Evolutionary conservation across 2,329 filamentous ascomycete genomes (phyloP), one percentile per base, ranked within the genome.

Genomic region (Hirsutella thompsonii): DNA sequence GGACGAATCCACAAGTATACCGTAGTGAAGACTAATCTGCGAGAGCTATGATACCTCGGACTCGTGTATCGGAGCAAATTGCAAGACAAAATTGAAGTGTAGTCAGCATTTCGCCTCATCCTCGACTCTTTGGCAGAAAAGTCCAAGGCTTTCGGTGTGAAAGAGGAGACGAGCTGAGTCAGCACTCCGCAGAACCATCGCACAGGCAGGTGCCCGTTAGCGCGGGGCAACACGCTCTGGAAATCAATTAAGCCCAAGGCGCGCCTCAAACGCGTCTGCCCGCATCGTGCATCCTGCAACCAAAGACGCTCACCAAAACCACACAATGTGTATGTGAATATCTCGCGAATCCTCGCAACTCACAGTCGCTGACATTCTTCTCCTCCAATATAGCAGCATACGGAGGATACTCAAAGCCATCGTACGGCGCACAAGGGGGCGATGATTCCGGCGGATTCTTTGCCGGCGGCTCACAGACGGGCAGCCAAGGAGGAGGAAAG

Each of bases 381-480:
- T 34, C 3, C n/a, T 18, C 8, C n/a, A 5, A 11, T 19, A 30
- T 44, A 70, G 63, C 66, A 62, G 67, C 69, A 48, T 75, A 73
- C 63, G 64, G 60, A 45, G 64, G 65, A 49, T 73, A 66, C 57
- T 49, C 59, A 49, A 66, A 62, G 54, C 50, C 59, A 20, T 54
- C 61, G 44, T 74, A 72, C 53, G 72, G 72, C 49, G 69, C 63
- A 44, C 65, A 70, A 51, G 74, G 72, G 48, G 75, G 68, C 55
- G 73, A 74, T 43, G 74, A 76, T 50, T 74, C 69, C 36, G 77
- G 77, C 49, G 77, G 77, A 41, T 81, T 79, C 61, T 64, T 79
- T 47, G 69, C 63, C 45, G 68, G 69, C 42, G 75, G 71, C 45
- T 78, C 76, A 5, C 77, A 81, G 56, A 61, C 66, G 48, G 75